Conservation (phyloP, 768 basidiomycete genomes). For the Exidia glandulosa region DNA sequence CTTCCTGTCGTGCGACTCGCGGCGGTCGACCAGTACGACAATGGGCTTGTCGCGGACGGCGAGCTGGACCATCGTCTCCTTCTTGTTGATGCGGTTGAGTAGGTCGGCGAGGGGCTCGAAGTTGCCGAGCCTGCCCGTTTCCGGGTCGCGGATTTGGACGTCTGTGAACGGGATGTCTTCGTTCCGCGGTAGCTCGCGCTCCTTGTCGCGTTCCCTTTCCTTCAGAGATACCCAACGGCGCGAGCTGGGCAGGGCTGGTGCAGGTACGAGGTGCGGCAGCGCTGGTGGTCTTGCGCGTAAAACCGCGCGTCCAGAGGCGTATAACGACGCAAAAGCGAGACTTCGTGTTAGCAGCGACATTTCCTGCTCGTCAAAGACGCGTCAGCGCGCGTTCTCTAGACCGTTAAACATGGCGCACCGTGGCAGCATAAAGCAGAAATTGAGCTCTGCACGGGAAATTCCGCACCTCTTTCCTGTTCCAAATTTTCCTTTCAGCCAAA, state of each 20-base stretch:
- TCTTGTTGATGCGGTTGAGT: slow-evolving; percentile 30
- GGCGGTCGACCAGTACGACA: slow-evolving; percentile 45
- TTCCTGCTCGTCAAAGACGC: background rate
- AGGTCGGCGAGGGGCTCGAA: slow-evolving; percentile 29
- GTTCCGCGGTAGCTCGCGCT: slow-evolving; percentile 13
- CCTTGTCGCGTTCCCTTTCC: background rate
- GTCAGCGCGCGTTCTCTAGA: background rate
- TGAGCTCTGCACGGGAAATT: background rate
- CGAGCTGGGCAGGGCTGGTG: background rate
- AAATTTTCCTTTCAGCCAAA: background rate
- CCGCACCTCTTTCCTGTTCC: background rate
- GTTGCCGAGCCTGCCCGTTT: slow-evolving; percentile 28
- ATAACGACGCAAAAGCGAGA: background rate
- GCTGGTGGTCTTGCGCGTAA: no score
- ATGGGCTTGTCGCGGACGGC: slow-evolving; percentile 37
- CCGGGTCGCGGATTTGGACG: slow-evolving; percentile 40
- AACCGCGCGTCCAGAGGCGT: background rate
- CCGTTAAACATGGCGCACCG: no score
- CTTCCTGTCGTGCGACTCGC: slow-evolving; percentile 28
- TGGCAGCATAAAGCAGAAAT: background rate
- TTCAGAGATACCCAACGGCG: no score
- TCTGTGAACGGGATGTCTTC: slow-evolving; percentile 30
- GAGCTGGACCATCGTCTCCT: slow-evolving; percentile 46
- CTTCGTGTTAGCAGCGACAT: background rate
- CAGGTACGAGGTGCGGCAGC: no score